Base-by-base conservation (phyloP, 768 basidiomycete genomes). In the Naganishia friedmannii region DNA sequence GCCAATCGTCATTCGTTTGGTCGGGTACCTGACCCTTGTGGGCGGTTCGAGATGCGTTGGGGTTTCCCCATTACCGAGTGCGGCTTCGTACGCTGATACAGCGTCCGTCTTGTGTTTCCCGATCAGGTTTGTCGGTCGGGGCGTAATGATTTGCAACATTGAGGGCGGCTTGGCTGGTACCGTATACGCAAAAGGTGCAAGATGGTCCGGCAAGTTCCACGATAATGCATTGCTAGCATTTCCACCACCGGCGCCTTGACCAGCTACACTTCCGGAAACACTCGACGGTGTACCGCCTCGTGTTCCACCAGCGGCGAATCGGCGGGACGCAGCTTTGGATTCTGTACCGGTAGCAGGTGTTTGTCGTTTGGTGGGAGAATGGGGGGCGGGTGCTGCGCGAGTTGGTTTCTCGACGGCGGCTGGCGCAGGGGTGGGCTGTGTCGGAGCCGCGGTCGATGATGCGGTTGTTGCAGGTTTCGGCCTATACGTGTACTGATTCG, bases 151-250 rank as follows among this genome's bases (percentile, higher is more conserved):
- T 56, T 78, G 75, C 68, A 87, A 86, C 3, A 93, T 91, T 1
- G 84, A 83, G 29, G 88, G 86, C 10, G 74, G 53, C 5, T 74
- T 46, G 4, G 87, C 86, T 12, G 93, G 93, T 7, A 98, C 84
- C 82, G 93, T 89, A 74, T 87, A 86, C 74, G 89, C 86, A 72
- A 95, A 87, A 78, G 94, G 91, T 0, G 89, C 86, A 54, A 97
- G 86, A 82, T 96, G 94, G 83, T 97, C 94, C 8, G 94, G 94
- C 58, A 98, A 84, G 68, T 88, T 87, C 93, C 94, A 98, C 4
- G 72, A 65, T 10, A 80, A 76, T 32, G 66, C 32, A 19, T 69
- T 58, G 29, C 66, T 66, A 46, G 69, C 31, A 76, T 72, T 79
- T 74, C 53, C 78, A 75, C 79, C 76, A 45, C 37, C 37, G 17